Conservation (phyloP, 129 eudicot genomes). For the Pulicaria dysenterica region DNA sequence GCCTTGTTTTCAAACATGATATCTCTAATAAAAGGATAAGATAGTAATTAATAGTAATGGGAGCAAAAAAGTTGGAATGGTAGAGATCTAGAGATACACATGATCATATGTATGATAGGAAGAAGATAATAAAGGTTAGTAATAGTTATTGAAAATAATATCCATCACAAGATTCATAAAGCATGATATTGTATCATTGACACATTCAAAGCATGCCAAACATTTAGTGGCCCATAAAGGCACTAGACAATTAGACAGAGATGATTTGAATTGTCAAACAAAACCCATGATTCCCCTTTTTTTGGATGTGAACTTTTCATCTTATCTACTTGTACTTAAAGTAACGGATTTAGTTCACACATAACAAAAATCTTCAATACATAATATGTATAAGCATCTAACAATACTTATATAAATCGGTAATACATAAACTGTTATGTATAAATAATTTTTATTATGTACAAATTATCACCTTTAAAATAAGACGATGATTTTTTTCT, state of each 20-base stretch:
- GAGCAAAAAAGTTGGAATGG: constrained; percentile 26
- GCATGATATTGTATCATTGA: constrained; percentile 6
- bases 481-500: not conserved
- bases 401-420: too few species aligned
- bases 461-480: too few species aligned
- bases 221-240: constrained; percentile 13
- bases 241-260: not conserved
- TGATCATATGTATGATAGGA: constrained; percentile 6
- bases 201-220: constrained; percentile 33
- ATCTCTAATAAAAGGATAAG: too few species aligned
- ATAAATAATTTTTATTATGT: too few species aligned
- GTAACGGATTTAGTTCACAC: not conserved
- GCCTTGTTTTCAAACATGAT: too few species aligned
- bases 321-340: constrained; percentile 24
- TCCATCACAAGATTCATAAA: constrained; percentile 32
- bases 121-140: constrained; percentile 3
- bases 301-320: constrained; percentile 24
- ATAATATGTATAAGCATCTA: too few species aligned
- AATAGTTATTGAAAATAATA: constrained; percentile 10
- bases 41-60: not conserved
- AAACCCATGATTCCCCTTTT: constrained; percentile 23
- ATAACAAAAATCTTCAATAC: too few species aligned
- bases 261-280: constrained; percentile 24
- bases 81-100: constrained; percentile 17
- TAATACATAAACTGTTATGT: too few species aligned